Conservation (phyloP, 768 basidiomycete species). For the Atractiella rhizophila region DNA sequence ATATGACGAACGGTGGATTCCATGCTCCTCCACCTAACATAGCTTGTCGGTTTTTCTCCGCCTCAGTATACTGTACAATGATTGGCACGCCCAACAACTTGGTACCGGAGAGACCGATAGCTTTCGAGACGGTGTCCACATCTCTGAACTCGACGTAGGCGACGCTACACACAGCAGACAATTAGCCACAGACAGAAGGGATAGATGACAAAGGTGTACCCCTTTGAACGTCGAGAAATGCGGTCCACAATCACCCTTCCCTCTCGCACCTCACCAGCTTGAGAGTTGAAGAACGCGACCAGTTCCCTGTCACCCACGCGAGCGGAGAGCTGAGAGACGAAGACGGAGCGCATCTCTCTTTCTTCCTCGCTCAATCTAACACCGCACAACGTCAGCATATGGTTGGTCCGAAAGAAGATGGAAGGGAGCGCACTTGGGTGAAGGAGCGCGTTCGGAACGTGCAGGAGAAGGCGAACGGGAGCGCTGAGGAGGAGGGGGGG, state of each 20-base stretch:
- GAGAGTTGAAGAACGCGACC: constrained; percentile 96
- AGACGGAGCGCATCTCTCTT: constrained; percentile 91
- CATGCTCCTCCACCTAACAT: not conserved
- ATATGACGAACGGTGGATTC: not conserved
- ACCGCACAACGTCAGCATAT: constrained; percentile 28
- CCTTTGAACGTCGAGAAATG: constrained; percentile 86
- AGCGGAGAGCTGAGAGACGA: constrained; percentile 92
- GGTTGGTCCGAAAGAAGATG: constrained; percentile 18
- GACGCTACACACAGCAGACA: constrained; percentile 32
- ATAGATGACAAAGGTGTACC: constrained; percentile 30
- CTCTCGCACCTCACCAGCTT: constrained; percentile 80
- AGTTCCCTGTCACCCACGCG: constrained; percentile 88
- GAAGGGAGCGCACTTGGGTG: constrained; percentile 22
- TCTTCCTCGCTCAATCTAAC: constrained; percentile 40
- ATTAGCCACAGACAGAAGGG: not conserved
- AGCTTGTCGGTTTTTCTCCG: constrained; percentile 39
- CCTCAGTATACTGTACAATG: constrained; percentile 85
- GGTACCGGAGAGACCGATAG: constrained; percentile 67
- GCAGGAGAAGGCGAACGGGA: constrained; percentile 14
- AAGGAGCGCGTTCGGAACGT: constrained; percentile 22
- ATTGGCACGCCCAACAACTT: constrained; percentile 96
- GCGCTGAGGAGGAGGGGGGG: constrained; percentile 15
- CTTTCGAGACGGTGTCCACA: constrained; percentile 73
- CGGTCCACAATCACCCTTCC: constrained; percentile 88
- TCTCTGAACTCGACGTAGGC: constrained; percentile 92